Evolutionary conservation across 176 grass and related monocot species (phyloP).

Genomic region (Oryza meyeriana): DNA sequence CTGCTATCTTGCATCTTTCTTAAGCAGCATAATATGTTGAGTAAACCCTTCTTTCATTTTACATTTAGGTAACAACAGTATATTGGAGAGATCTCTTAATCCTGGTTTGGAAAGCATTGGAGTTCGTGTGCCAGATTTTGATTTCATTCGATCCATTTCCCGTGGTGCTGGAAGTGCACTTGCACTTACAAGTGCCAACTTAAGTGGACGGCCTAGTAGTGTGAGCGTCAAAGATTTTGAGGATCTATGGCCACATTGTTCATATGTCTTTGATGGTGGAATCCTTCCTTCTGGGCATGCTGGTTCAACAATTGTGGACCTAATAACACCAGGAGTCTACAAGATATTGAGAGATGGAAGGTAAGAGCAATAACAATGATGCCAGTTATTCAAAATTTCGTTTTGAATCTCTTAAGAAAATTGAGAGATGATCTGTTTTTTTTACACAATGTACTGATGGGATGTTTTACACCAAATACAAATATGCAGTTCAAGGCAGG

Average conservation of each 20-base stretch:
- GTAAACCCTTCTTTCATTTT: neutral
- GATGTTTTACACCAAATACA: too few species aligned
- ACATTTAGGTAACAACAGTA: conserved; percentile 58
- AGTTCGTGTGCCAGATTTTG: conserved; percentile 70
- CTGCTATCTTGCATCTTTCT: neutral
- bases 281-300: conserved; percentile 72
- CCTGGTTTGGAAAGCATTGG: conserved; percentile 85
- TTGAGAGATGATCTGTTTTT: conserved; percentile 4
- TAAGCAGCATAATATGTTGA: conserved; percentile 25
- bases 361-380: conserved; percentile 28
- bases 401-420: conserved; percentile 2
- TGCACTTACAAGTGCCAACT: conserved; percentile 90
- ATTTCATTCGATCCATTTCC: conserved; percentile 73
- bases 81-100: conserved; percentile 78
- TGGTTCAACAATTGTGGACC: conserved; percentile 93
- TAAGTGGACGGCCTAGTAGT: conserved; percentile 72
- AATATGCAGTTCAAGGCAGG: conserved; percentile 73
- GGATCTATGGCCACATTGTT: conserved; percentile 74
- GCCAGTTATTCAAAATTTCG: neutral
- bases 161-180: conserved; percentile 80
- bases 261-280: conserved; percentile 84
- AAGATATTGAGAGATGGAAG: conserved; percentile 92
- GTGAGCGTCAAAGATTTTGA: conserved; percentile 72
- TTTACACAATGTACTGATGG: neutral
- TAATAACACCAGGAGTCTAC: conserved; percentile 65